Base-by-base conservation (phyloP, 805 yeast species). In the Candida verbasci region DNA sequence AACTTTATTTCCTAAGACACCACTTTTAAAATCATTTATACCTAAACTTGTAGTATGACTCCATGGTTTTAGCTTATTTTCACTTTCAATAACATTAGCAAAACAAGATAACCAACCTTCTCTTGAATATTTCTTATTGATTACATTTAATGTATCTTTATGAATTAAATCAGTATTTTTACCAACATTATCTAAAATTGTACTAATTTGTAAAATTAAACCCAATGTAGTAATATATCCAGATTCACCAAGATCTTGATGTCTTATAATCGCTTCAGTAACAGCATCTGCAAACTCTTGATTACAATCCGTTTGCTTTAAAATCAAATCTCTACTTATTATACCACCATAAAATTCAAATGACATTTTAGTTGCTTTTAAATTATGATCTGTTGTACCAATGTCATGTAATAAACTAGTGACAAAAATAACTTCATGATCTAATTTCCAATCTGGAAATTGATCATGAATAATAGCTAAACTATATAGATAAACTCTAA, bases 11-110 rank as follows among this genome's bases (percentile, higher is more conserved):
- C 46, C 51, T 41, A 56, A 48, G 6, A 59, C 60, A 31, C 47
- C 49, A 26, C 52, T 42, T 25, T 58, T 43, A 43, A 58, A 59
- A 12, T 54, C 39, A 9, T 50, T 53, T 9, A 51, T 55, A 2
- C 63, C 65, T 37, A 59, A 46, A 11, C 56, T 49, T 39, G 54
- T 48, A n/a, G 65, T 59, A 37, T 59, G 65, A 17, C 64, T 60
- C 64, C 65, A 59, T 9, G 65, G 65, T 37, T 59, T 59, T 21
- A 37, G 17, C 9, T 38, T 21, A 40, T 57, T 58, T 35, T 59
- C 65, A 14, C 46, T 47, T 37, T 58, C 62, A 29, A 59, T 56
- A 11, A 58, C 60, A 2, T 17, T 41, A 6, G 63, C 62, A 46
- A 59, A 59, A 38, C 65, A 59, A 5, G 38, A 39, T 17, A 45